These are phyloP conservation scores for Claviceps sp. DNA, from an alignment of 2,329 filamentous ascomycete species.

Conservation along the genomic window DNA sequence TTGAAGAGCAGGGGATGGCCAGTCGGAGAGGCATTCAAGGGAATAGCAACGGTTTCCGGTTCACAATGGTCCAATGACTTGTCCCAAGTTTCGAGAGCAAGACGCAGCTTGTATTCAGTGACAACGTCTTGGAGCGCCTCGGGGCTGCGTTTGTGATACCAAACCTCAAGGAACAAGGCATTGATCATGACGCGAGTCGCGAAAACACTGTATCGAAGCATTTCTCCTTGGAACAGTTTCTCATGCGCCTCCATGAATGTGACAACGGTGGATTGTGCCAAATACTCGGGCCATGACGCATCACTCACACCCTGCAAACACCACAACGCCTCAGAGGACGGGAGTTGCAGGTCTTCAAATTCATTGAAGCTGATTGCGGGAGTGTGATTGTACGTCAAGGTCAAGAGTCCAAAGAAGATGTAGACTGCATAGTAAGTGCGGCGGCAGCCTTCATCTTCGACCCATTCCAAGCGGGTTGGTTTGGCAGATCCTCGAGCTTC, in stretches of 20 bases:
- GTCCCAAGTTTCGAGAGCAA: conserved; percentile 97
- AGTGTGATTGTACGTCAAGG: conserved; percentile 93
- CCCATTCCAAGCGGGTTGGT: conserved; percentile 79
- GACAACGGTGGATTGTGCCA: conserved; percentile 56
- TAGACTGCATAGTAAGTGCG: conserved; percentile 98
- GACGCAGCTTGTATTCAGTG: conserved; percentile 91
- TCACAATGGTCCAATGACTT: conserved; percentile 89
- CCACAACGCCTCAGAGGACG: conserved; percentile 90
- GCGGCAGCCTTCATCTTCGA: conserved; percentile 90
- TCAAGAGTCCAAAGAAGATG: conserved; percentile 94
- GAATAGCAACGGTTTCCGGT: conserved; percentile 75
- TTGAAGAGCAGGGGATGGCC: conserved; percentile 96
- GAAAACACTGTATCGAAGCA: conserved; percentile 86
- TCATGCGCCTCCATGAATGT: conserved; percentile 93
- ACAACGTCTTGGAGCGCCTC: conserved; percentile 94
- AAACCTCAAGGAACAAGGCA: conserved; percentile 92
- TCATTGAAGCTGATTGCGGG: conserved; percentile 97
- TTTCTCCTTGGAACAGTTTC: conserved; percentile 87
- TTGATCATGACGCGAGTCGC: conserved; percentile 98
- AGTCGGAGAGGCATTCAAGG: conserved; percentile 86
- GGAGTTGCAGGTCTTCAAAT: conserved; percentile 83
- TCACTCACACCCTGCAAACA: conserved; percentile 72
- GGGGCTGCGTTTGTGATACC: conserved; percentile 98
- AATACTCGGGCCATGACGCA: conserved; percentile 67
- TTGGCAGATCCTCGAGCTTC: conserved; percentile 68